Conservation (phyloP, 2,329 filamentous ascomycete genomes). For the Xylariomycetidae sp. region DNA sequence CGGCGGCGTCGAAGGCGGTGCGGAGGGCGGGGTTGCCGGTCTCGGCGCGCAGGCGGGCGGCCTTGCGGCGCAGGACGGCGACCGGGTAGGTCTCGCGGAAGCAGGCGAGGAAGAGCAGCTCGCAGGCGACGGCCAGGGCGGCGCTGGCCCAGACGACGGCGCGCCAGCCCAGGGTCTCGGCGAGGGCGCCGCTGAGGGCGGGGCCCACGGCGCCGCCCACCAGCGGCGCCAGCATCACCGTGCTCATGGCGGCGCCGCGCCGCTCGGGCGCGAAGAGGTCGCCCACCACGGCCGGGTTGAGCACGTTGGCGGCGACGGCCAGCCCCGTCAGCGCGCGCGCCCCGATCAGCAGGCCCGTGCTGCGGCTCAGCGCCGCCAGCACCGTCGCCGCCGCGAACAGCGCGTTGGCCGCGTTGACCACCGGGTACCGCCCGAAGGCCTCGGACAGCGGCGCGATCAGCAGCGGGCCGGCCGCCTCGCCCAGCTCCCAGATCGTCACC, state of each 20-base stretch:
- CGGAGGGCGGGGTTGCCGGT: conserved; percentile 24
- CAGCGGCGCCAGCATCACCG: conserved; percentile 51
- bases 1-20: conserved; percentile 26
- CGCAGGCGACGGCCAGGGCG: conserved; percentile 40
- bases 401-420: conserved; percentile 48
- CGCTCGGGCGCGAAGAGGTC: conserved; percentile 55
- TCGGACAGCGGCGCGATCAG: conserved; percentile 59
- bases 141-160: conserved; percentile 44
- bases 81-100: conserved; percentile 58
- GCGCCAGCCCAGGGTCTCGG: conserved; percentile 50
- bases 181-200: conserved; percentile 47
- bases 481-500: conserved; percentile 65
- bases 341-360: conserved; percentile 40
- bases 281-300: conserved; percentile 58
- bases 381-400: conserved; percentile 45
- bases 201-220: conserved; percentile 53
- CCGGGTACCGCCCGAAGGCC: conserved; percentile 47
- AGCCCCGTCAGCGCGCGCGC: conserved; percentile 55
- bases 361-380: conserved; percentile 39
- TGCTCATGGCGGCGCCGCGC: conserved; percentile 51
- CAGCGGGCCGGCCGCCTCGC: conserved; percentile 54
- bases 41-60: conserved; percentile 24
- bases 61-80: conserved; percentile 43
- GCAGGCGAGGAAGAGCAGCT: conserved; percentile 43
- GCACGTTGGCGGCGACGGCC: conserved; percentile 57